A percentile compares a stretch with the other conserved stretches of the same genome.
phyloP scores from a whole-genome alignment of 768 basidiomycete species.

The Tulasnella sp. region DNA sequence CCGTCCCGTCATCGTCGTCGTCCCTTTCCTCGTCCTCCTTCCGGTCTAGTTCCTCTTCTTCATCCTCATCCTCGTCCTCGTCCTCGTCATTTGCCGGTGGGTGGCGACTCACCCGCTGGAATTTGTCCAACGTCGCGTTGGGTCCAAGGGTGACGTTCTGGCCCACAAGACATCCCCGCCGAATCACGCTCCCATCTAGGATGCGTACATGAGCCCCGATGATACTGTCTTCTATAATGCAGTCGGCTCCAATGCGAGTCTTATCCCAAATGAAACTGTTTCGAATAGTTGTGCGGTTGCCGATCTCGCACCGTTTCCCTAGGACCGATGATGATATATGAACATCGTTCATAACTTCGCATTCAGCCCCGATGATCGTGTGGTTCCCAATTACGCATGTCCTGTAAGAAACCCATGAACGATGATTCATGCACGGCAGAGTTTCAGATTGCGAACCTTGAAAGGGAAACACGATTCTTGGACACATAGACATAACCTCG shows the following conservation, averaged over 20 bases:
- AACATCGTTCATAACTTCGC: constrained; percentile 58
- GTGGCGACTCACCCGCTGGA: constrained; percentile 60
- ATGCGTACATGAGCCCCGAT: constrained; percentile 71
- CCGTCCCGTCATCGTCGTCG: constrained; percentile 21
- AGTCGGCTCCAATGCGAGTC: constrained; percentile 59
- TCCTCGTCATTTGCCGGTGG: constrained; percentile 32
- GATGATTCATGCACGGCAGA: neutral
- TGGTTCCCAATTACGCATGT: constrained; percentile 76
- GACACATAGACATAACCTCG: constrained; percentile 87
- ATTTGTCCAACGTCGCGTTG: constrained; percentile 55
- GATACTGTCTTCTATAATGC: constrained; percentile 68
- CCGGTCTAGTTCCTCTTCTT: neutral
- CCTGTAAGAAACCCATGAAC: constrained; percentile 35
- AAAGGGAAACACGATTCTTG: constrained; percentile 67
- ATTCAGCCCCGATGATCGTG: constrained; percentile 75
- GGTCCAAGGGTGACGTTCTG: constrained; percentile 75
- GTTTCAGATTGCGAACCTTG: constrained; percentile 47
- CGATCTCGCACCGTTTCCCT: constrained; percentile 66
- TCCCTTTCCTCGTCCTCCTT: constrained; percentile 1
- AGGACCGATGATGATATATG: constrained; percentile 67
- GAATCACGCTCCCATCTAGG: constrained; percentile 56
- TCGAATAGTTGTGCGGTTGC: constrained; percentile 56
- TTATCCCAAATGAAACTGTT: constrained; percentile 81
- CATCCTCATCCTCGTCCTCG: constrained; percentile 23
- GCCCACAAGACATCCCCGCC: constrained; percentile 70